Evolutionary conservation across 257 asterid species (phyloP).

Genomic region (Coffea canephora): DNA sequence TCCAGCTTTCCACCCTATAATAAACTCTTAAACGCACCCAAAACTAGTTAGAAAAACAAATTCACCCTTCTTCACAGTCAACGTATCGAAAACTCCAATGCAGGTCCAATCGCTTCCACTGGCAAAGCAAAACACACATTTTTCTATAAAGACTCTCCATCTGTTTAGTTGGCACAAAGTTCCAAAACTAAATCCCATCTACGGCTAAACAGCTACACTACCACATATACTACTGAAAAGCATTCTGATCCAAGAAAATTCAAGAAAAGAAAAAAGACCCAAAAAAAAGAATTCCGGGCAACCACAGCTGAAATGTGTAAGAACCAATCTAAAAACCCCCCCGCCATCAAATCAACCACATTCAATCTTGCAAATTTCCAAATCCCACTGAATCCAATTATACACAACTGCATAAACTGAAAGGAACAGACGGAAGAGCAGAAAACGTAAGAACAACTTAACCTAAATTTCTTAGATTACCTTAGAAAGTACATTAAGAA

Average conservation of each 20-base stretch:
- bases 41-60: neutral
- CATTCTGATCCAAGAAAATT: constrained; percentile 11
- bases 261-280: neutral
- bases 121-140: neutral
- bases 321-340: neutral
- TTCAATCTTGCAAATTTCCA: constrained; percentile 6
- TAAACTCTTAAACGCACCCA: neutral
- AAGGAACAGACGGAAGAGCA: neutral
- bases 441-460: neutral
- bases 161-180: neutral
- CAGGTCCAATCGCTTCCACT: neutral
- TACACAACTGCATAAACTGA: neutral
- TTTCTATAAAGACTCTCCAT: neutral
- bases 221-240: neutral
- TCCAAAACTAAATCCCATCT: neutral
- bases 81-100: neutral
- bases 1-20: neutral
- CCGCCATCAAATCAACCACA: neutral
- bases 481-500: constrained; percentile 11
- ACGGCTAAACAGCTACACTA: neutral
- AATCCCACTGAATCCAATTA: constrained; percentile 10
- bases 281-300: neutral
- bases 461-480: constrained; percentile 5
- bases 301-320: neutral
- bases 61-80: neutral